These are phyloP conservation scores for Metschnikowia lachancei DNA, from an alignment of 805 yeast genomes.

Conservation along the genomic window DNA sequence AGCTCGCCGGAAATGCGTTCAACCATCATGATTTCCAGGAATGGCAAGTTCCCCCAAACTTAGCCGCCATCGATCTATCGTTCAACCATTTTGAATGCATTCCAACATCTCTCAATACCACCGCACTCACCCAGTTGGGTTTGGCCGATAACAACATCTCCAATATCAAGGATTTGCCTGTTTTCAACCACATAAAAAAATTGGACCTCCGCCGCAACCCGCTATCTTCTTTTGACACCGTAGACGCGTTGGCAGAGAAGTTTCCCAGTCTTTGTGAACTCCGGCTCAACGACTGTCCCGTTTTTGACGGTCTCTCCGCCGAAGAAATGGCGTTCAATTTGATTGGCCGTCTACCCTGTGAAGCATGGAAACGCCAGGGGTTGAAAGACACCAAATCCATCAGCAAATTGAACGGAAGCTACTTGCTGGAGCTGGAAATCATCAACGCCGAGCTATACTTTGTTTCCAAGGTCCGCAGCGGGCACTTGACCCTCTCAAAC, in stretches of 20 bases:
- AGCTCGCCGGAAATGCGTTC: conserved; percentile 36
- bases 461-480: conserved; percentile 46
- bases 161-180: neutral
- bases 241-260: conserved; percentile 40
- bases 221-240: conserved; percentile 44
- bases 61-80: conserved; percentile 31
- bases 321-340: conserved; percentile 37
- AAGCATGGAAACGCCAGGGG: neutral
- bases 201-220: conserved; percentile 55
- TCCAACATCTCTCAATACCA: conserved; percentile 3
- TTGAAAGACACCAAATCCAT: neutral
- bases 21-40: conserved; percentile 18
- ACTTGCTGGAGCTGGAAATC: conserved; percentile 46
- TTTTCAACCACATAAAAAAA: neutral
- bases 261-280: conserved; percentile 48
- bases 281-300: conserved; percentile 53
- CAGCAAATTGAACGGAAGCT: conserved; percentile 55
- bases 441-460: conserved; percentile 67
- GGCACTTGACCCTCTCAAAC: conserved; percentile 21
- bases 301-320: conserved; percentile 30
- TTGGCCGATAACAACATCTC: conserved; percentile 13
- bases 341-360: conserved; percentile 45
- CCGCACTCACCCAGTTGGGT: neutral
- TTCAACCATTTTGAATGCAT: conserved; percentile 35
- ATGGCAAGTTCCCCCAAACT: conserved; percentile 8